phyloP scores from a whole-genome alignment of 768 basidiomycete species.

The Lactarius quietus region DNA sequence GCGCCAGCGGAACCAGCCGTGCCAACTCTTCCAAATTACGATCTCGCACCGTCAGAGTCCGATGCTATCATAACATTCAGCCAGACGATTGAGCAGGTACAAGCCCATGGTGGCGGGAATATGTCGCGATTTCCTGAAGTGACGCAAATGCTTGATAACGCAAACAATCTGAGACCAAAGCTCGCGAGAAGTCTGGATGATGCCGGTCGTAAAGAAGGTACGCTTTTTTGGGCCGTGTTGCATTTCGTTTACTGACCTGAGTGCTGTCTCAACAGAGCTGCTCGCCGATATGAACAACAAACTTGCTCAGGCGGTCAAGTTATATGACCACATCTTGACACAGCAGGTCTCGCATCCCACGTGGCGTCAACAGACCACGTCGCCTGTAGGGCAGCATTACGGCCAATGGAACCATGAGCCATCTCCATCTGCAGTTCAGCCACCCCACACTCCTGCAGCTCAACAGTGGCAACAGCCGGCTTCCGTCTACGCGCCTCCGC shows the following conservation, averaged over 20 bases:
- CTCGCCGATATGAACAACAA: conserved; percentile 94
- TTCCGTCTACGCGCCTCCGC: conserved; percentile 13
- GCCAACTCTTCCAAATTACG: conserved; percentile 67
- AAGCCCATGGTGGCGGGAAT: conserved; percentile 72
- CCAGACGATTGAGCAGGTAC: conserved; percentile 83
- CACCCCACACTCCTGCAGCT: not conserved
- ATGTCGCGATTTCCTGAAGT: conserved; percentile 80
- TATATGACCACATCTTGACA: conserved; percentile 87
- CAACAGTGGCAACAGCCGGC: conserved; percentile 12
- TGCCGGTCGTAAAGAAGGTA: conserved; percentile 80
- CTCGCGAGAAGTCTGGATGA: conserved; percentile 83
- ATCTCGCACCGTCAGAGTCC: conserved; percentile 75
- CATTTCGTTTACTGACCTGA: not conserved
- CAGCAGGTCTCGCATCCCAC: conserved; percentile 73
- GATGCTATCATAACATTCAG: conserved; percentile 89
- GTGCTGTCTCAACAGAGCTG: conserved; percentile 51
- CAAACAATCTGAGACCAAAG: conserved; percentile 73
- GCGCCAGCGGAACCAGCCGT: conserved; percentile 40
- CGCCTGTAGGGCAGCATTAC: conserved; percentile 12
- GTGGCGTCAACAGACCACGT: conserved; percentile 30
- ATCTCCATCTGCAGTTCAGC: conserved; percentile 4
- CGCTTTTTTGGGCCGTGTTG: conserved; percentile 29
- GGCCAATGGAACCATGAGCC: conserved; percentile 17
- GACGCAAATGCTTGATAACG: conserved; percentile 80
- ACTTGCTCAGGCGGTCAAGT: conserved; percentile 83